A percentile compares a stretch with the other conserved stretches of the same genome.
These are phyloP conservation scores for Teunomyces panamensis DNA, from an alignment of 805 yeast genomes.

Conservation along the genomic window DNA sequence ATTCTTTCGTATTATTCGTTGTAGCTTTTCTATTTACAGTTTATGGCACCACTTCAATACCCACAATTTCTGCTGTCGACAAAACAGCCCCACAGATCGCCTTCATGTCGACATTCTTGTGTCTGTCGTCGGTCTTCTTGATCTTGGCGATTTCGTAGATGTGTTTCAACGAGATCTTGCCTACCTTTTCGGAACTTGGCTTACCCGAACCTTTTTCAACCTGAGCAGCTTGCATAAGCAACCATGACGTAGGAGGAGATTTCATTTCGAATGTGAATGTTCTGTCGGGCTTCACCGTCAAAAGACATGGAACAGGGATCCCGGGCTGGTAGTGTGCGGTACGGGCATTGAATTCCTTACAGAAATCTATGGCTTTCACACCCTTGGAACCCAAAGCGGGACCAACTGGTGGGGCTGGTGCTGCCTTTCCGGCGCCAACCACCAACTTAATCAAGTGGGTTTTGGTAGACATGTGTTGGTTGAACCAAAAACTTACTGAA, in stretches of 20 bases:
- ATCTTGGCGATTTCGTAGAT: constrained; percentile 92
- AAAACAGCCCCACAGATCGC: constrained; percentile 78
- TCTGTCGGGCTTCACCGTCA: constrained; percentile 91
- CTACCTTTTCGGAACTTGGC: constrained; percentile 61
- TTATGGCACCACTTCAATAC: constrained; percentile 75
- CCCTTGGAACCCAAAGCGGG: constrained; percentile 99
- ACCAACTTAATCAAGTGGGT: constrained; percentile 78
- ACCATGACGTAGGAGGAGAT: constrained; percentile 88
- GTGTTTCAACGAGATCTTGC: constrained; percentile 76
- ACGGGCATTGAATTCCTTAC: constrained; percentile 97
- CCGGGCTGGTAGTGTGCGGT: constrained; percentile 86
- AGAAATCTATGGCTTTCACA: constrained; percentile 96
- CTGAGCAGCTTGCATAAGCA: constrained; percentile 78
- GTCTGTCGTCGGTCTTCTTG: constrained; percentile 82
- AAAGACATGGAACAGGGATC: constrained; percentile 81
- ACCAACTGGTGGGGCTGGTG: constrained; percentile 98
- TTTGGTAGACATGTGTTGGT: constrained; percentile 38
- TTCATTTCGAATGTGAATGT: constrained; percentile 81
- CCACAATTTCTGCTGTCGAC: constrained; percentile 87
- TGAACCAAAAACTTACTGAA: not conserved
- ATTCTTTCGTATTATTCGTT: not conserved
- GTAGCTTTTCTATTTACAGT: not conserved
- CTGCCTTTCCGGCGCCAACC: constrained; percentile 97
- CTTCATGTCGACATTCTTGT: constrained; percentile 64
- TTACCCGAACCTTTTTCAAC: constrained; percentile 74